A percentile compares a stretch with the other conserved stretches of the same genome.
phyloP scores from a whole-genome alignment of 2,329 filamentous ascomycete genomes.

The Penicillium sp. region DNA sequence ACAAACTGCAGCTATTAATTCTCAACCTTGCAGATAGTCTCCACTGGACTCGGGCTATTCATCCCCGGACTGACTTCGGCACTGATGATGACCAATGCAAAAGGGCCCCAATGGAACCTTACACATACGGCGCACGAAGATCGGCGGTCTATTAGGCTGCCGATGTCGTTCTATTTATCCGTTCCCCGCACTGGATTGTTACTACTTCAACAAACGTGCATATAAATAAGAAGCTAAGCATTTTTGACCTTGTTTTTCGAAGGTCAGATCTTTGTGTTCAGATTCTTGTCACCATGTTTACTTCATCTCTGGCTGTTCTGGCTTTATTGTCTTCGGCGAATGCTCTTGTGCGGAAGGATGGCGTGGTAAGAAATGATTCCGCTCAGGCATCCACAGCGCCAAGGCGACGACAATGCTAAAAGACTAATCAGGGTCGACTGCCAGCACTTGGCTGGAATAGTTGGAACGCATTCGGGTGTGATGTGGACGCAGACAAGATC shows the following conservation, averaged over 20 bases:
- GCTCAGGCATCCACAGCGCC: too few relatives aligned
- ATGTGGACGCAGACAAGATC: slow-evolving; percentile 48
- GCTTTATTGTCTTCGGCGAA: slow-evolving; percentile 16
- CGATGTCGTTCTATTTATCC: neutral
- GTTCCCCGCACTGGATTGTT: slow-evolving; percentile 4
- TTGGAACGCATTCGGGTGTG: slow-evolving; percentile 50
- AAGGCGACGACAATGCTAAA: neutral
- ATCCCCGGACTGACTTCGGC: neutral
- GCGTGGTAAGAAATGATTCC: slow-evolving; percentile 21
- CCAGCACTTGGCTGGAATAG: slow-evolving; percentile 46
- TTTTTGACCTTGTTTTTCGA: neutral
- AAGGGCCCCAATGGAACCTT: neutral
- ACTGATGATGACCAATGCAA: neutral
- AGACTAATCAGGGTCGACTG: slow-evolving; percentile 21
- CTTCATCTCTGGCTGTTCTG: slow-evolving; percentile 12
- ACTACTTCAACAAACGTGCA: slow-evolving; percentile 1
- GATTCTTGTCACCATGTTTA: slow-evolving; percentile 6
- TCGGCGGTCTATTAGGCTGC: neutral
- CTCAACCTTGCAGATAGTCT: neutral
- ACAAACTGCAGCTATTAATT: neutral
- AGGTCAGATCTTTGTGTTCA: neutral
- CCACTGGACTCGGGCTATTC: neutral
- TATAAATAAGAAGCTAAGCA: neutral
- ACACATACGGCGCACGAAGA: neutral
- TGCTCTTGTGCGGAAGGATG: slow-evolving; percentile 27